These are phyloP conservation scores for Apiotrichum laibachii DNA, from an alignment of 1,284 basidiomycete genomes.

Conservation along the genomic window DNA sequence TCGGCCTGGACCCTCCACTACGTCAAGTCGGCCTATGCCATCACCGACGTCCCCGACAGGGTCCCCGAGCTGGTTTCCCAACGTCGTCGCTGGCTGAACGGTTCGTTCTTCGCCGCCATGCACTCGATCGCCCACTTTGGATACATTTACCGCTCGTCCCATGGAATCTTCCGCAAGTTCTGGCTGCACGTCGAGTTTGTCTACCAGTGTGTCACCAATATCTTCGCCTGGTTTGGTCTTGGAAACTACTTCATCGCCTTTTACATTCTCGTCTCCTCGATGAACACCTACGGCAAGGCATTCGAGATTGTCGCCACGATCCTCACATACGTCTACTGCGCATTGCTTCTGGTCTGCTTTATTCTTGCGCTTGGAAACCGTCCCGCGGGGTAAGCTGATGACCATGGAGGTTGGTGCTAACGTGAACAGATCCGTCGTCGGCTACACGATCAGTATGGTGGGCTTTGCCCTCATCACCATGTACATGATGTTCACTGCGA, in stretches of 20 bases:
- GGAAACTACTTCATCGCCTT: conserved; percentile 90
- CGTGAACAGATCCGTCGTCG: conserved; percentile 60
- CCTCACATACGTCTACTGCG: conserved; percentile 82
- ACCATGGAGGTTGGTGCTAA: not conserved
- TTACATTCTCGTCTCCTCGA: conserved; percentile 35
- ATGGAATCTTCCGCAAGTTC: conserved; percentile 77
- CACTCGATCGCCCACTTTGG: conserved; percentile 87
- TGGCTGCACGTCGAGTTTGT: conserved; percentile 93
- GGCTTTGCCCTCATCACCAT: conserved; percentile 84
- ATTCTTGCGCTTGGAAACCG: conserved; percentile 86
- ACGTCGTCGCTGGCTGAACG: conserved; percentile 92
- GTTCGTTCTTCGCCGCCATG: conserved; percentile 92
- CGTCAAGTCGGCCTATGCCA: conserved; percentile 84
- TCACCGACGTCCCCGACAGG: conserved; percentile 88
- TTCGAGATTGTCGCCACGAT: conserved; percentile 68
- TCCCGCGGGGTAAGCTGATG: conserved; percentile 67
- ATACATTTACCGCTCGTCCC: conserved; percentile 86
- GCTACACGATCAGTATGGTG: conserved; percentile 74
- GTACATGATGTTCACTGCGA: conserved; percentile 73
- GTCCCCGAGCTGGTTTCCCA: conserved; percentile 89
- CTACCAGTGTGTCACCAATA: conserved; percentile 79
- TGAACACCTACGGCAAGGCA: conserved; percentile 7
- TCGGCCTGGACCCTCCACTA: conserved; percentile 88
- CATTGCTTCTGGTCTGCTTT: conserved; percentile 83
- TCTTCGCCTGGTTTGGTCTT: conserved; percentile 89